Evolutionary conservation across 345 rosid species (phyloP), one percentile per base, ranked within the genome.

Genomic region (Clarkia xantiana): DNA sequence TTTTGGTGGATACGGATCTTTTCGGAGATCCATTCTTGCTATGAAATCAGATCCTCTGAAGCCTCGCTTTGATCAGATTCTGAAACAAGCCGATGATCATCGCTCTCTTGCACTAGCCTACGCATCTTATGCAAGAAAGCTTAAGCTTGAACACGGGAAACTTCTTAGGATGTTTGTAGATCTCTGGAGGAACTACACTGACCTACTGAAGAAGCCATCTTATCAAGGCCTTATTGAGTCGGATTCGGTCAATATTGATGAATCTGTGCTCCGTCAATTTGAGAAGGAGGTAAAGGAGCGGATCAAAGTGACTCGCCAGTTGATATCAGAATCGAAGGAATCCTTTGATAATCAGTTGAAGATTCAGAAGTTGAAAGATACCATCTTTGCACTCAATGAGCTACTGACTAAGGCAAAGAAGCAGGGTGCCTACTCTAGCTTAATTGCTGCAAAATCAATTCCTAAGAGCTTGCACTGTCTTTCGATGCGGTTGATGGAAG

Each of bases 221-320:
- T 84, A 83, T 54, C 61, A 61, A 40, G 75, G 76, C 60, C 78
- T 86, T 3, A 70, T 67, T 7, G 82, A 76, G 20, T 76, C 83
- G 0, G 94, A 81, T 53, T 82, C 87, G 0, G 53, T 63, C 42
- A 57, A 82, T 14, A 71, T 91, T 1, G 93, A 91, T 13, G 96
- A 91, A 42, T 42, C 78, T 0, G 67, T 62, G 53, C 71, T 91
- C 14, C 62, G 96, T 1, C 80, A 73, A 18, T 80, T 86, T 7
- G 98, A 91, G 78, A 86, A 91, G 79, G 98, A 91, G 63, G 89
- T 86, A n/a, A 91, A 86, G 54, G 95, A 86, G 64, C 59, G 94
- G 58, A 91, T 91, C 63, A 91, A 84, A 54, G 68, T 79, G 41
- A 91, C 98, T 16, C 76, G 96, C 59, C 96, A 91, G 59, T 67